These are phyloP conservation scores for Ophiorrhiza pumila DNA, from an alignment of 257 asterid species.

Conservation along the genomic window DNA sequence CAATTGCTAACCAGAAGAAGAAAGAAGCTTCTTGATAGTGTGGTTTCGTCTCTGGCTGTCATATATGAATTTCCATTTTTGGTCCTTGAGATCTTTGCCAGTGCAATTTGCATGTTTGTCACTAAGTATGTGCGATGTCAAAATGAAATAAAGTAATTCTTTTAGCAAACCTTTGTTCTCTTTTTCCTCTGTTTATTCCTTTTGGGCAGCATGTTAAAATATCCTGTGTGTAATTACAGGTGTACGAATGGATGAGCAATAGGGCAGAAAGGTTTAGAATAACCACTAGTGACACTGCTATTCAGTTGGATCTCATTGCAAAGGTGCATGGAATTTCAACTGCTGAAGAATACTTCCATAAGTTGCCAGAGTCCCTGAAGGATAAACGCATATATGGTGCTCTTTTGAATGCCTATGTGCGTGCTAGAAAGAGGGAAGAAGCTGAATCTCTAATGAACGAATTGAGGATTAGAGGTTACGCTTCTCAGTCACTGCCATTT, in stretches of 20 bases:
- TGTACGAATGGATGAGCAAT: constrained; percentile 83
- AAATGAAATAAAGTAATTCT: background rate
- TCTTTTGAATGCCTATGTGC: constrained; percentile 75
- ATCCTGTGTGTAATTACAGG: constrained; percentile 39
- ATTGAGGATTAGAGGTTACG: constrained; percentile 56
- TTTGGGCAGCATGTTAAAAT: background rate
- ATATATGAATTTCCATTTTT: background rate
- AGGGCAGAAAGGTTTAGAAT: constrained; percentile 60
- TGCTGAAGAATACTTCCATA: constrained; percentile 72
- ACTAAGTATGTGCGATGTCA: background rate
- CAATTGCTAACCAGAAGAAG: background rate
- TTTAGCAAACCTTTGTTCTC: background rate
- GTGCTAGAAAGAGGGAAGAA: constrained; percentile 56
- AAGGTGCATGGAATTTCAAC: constrained; percentile 73
- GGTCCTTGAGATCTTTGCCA: background rate
- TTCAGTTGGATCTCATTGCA: constrained; percentile 80
- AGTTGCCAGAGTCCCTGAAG: constrained; percentile 60
- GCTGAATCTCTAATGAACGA: constrained; percentile 70
- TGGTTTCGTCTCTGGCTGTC: background rate
- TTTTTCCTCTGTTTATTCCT: background rate
- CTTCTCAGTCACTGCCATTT: constrained; percentile 59
- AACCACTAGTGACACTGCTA: constrained; percentile 81
- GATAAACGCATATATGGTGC: constrained; percentile 81
- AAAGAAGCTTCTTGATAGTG: background rate
- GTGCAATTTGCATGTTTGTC: background rate